Evolutionary conservation across 192 early-diverging fungal species (phyloP).

Genomic region (Podila verticillata): DNA sequence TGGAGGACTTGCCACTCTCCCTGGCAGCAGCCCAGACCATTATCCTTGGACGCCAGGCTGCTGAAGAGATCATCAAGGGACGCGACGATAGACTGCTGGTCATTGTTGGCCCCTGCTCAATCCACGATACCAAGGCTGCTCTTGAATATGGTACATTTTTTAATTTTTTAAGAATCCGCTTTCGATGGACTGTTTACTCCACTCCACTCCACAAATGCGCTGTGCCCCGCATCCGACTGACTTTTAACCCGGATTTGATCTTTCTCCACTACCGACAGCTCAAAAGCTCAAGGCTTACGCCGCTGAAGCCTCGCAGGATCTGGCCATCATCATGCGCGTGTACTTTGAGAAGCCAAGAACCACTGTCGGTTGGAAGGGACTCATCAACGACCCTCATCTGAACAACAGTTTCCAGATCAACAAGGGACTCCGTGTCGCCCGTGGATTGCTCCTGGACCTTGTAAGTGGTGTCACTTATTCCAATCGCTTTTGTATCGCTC

Average conservation of each 20-base stretch:
- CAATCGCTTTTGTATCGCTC: not conserved
- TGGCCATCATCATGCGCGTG: constrained; percentile 83
- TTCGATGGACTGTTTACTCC: too few relatives aligned
- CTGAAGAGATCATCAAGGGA: constrained; percentile 74
- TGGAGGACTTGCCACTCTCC: constrained; percentile 88
- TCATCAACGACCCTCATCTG: constrained; percentile 84
- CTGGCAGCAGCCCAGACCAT: constrained; percentile 80
- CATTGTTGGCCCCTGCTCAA: constrained; percentile 88
- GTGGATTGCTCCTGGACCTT: constrained; percentile 74
- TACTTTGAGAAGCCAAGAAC: constrained; percentile 92
- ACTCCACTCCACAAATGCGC: not conserved
- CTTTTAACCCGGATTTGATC: too few relatives aligned
- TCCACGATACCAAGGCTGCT: constrained; percentile 82
- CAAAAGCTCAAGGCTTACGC: constrained; percentile 68
- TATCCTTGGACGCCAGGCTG: constrained; percentile 68
- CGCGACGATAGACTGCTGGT: constrained; percentile 81
- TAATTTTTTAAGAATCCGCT: not conserved
- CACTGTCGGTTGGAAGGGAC: constrained; percentile 93
- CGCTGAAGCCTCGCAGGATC: constrained; percentile 63
- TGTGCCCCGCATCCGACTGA: too few relatives aligned
- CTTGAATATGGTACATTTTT: constrained; percentile 72
- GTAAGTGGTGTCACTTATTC: constrained; percentile 33
- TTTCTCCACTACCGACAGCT: constrained; percentile 40
- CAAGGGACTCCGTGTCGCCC: constrained; percentile 83
- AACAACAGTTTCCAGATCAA: constrained; percentile 83